Evolutionary conservation across 176 grass and related monocot genomes (phyloP).

Genomic region (Luzula sylvatica): DNA sequence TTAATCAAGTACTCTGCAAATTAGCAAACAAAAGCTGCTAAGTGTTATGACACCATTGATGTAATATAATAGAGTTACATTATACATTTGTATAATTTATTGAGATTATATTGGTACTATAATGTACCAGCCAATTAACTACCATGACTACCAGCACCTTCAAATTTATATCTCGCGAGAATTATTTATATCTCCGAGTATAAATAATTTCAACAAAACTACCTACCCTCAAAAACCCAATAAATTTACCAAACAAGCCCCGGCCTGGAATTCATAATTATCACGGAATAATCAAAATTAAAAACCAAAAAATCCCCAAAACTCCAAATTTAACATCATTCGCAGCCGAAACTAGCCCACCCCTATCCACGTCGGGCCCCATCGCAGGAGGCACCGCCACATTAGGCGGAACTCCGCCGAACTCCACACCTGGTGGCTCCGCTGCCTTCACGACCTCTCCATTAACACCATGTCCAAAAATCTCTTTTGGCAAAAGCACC

Average conservation of each 20-base stretch:
- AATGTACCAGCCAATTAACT: too few relatives aligned
- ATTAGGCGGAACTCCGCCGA: neutral
- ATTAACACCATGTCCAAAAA: constrained; percentile 27
- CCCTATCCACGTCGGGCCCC: neutral
- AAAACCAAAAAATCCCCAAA: neutral
- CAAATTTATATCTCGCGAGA: too few relatives aligned
- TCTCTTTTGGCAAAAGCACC: constrained; percentile 82
- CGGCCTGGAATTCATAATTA: neutral
- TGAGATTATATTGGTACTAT: too few relatives aligned
- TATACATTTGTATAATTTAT: too few relatives aligned
- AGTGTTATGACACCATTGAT: too few relatives aligned
- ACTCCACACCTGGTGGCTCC: neutral
- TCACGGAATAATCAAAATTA: neutral
- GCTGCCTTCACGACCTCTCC: neutral
- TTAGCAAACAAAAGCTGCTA: too few relatives aligned
- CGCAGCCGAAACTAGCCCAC: neutral
- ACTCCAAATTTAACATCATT: neutral
- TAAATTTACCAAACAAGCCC: neutral
- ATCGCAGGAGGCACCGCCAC: neutral
- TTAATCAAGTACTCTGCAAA: too few relatives aligned
- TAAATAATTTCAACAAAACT: too few relatives aligned
- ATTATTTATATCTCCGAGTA: too few relatives aligned
- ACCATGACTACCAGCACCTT: too few relatives aligned
- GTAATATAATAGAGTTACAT: too few relatives aligned
- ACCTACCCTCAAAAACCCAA: neutral